phyloP scores from a whole-genome alignment of 2,329 filamentous ascomycete species.

The Sordariomycetes sp. region DNA sequence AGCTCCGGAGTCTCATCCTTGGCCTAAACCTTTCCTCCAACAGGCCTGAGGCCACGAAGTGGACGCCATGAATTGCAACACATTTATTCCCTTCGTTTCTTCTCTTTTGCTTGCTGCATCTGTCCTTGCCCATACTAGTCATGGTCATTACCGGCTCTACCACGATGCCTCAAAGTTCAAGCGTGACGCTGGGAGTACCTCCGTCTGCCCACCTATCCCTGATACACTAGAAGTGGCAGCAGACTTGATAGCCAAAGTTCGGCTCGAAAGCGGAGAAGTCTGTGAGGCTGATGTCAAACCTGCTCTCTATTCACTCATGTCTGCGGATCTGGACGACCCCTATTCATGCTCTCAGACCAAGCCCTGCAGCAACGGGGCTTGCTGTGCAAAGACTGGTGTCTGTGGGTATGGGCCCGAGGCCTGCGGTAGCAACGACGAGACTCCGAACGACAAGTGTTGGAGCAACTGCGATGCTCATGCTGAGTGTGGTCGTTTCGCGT shows the following conservation, averaged over 20 bases:
- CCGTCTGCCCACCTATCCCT: neutral
- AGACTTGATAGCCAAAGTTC: neutral
- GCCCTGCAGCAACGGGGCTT: slow-evolving; percentile 9
- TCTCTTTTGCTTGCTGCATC: neutral
- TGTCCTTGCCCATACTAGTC: neutral
- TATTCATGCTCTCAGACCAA: slow-evolving; percentile 9
- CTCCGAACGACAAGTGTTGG: slow-evolving; percentile 11
- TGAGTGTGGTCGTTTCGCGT: slow-evolving; percentile 15
- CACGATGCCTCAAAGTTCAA: neutral
- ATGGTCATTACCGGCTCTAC: neutral
- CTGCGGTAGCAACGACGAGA: slow-evolving; percentile 3
- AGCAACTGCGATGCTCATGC: slow-evolving; percentile 18
- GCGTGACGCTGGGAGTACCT: neutral
- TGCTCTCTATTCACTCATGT: neutral
- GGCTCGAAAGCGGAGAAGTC: neutral
- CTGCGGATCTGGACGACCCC: slow-evolving; percentile 10
- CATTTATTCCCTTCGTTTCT: neutral
- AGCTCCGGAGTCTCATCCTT: too few species aligned
- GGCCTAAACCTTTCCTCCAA: too few species aligned
- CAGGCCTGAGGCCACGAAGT: too few species aligned
- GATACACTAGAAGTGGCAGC: neutral
- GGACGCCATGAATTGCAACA: neutral
- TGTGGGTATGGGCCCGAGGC: slow-evolving; percentile 15
- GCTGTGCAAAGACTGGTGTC: slow-evolving; percentile 8
- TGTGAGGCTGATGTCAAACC: slow-evolving; percentile 18